Conservation (phyloP, 768 basidiomycete genomes). For the Clavulina sp. region DNA sequence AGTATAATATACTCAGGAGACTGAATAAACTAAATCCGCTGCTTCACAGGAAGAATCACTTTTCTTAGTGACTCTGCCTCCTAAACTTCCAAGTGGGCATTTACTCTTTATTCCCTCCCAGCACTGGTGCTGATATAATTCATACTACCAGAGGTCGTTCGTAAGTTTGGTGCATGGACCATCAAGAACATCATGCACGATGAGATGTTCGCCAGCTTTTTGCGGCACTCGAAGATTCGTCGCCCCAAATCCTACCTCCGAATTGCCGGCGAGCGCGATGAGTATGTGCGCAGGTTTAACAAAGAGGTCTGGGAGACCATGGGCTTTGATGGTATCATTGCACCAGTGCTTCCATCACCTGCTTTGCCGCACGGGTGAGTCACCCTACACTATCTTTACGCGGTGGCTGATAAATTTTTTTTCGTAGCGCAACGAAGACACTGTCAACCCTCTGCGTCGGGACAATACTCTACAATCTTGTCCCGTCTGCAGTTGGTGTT, state of each 20-base stretch:
- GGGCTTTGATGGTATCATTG: constrained; percentile 54
- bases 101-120: constrained; percentile 1
- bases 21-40: constrained; percentile 14
- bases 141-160: too few species aligned
- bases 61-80: constrained; percentile 19
- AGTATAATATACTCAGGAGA: too few species aligned
- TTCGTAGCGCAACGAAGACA: constrained; percentile 19
- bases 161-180: not conserved
- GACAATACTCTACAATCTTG: constrained; percentile 56
- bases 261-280: too few species aligned
- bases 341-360: constrained; percentile 57
- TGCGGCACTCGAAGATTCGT: constrained; percentile 2
- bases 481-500: constrained; percentile 54
- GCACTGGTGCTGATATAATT: not conserved
- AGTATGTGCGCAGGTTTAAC: too few species aligned
- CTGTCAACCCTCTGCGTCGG: constrained; percentile 34
- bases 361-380: constrained; percentile 51
- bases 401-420: not conserved
- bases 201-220: not conserved
- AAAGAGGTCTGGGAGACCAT: constrained; percentile 58
- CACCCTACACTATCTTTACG: not conserved
- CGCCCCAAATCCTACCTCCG: too few species aligned
- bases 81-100: constrained; percentile 15
- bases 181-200: not conserved
- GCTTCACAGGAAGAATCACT: constrained; percentile 19